Conservation (phyloP, 352 stramenopile genomes). For the Pythium sp. region DNA sequence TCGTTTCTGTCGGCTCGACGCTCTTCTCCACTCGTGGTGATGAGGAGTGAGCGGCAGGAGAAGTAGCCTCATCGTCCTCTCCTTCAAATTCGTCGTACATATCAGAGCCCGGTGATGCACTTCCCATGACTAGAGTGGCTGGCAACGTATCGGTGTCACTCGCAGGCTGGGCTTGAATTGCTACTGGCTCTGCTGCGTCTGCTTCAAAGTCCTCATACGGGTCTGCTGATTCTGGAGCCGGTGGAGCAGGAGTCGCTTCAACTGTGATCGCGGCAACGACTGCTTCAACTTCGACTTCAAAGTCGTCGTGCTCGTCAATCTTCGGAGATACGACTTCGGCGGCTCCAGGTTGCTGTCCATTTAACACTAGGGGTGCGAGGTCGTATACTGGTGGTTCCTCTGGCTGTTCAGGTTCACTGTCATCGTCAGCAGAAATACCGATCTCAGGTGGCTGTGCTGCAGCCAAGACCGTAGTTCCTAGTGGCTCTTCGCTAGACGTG, state of each 20-base stretch:
- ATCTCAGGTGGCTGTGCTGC: background rate
- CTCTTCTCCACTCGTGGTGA: background rate
- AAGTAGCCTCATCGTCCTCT: background rate
- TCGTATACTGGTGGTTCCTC: background rate
- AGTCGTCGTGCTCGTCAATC: conserved; percentile 9
- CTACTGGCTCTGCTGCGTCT: background rate
- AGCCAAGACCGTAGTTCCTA: background rate
- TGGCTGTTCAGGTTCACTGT: background rate
- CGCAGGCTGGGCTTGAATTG: background rate
- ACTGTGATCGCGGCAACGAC: background rate
- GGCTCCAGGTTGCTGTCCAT: background rate
- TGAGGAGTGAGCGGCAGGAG: background rate
- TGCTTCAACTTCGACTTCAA: conserved; percentile 7
- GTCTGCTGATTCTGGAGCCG: background rate
- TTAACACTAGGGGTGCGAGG: background rate
- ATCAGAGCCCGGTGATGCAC: conserved; percentile 1
- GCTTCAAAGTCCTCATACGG: conserved; percentile 11
- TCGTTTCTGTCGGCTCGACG: background rate
- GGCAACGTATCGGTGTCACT: background rate
- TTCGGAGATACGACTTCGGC: background rate
- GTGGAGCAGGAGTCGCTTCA: background rate
- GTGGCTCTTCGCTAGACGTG: background rate
- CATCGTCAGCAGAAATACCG: background rate
- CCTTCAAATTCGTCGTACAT: conserved; percentile 14
- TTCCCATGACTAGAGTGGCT: background rate